Evolutionary conservation across 345 rosid species (phyloP).

Genomic region (Odontarrhena argentea): DNA sequence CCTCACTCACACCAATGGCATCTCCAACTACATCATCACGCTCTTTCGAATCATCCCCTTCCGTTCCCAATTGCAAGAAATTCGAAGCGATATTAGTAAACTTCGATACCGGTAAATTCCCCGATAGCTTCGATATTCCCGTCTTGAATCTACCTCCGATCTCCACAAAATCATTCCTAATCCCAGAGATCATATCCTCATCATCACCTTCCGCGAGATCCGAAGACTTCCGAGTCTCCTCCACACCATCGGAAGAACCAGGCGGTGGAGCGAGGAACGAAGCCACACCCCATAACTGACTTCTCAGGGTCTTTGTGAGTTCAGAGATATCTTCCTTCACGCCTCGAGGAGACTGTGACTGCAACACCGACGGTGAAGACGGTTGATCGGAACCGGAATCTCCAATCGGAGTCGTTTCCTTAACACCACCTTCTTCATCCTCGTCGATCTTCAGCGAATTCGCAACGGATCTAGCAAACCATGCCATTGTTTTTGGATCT

Average conservation of each 20-base stretch:
- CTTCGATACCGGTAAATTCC: constrained; percentile 52
- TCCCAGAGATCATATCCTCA: constrained; percentile 42
- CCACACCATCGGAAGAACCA: constrained; percentile 22
- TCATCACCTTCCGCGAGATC: constrained; percentile 32
- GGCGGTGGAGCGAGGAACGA: constrained; percentile 77
- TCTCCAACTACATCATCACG: constrained; percentile 34
- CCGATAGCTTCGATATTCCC: constrained; percentile 73
- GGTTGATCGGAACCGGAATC: constrained; percentile 32
- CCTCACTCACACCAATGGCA: constrained; percentile 75
- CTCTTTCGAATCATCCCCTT: constrained; percentile 42
- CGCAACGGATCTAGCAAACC: constrained; percentile 84
- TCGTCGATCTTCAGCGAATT: constrained; percentile 78
- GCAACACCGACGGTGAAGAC: constrained; percentile 26
- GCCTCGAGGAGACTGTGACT: constrained; percentile 61
- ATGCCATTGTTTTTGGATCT: constrained; percentile 57
- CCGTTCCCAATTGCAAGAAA: constrained; percentile 51
- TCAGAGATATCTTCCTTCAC: constrained; percentile 87
- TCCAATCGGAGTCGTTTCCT: constrained; percentile 17
- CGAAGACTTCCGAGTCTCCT: constrained; percentile 43
- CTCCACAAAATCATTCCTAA: constrained; percentile 45
- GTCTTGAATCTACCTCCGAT: constrained; percentile 55
- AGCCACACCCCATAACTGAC: constrained; percentile 94
- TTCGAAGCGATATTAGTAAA: constrained; percentile 53
- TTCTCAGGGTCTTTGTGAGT: constrained; percentile 65
- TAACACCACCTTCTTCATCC: constrained; percentile 42